These are phyloP conservation scores for Tetrapisispora namnaoensis DNA, from an alignment of 805 yeast genomes.

Conservation along the genomic window DNA sequence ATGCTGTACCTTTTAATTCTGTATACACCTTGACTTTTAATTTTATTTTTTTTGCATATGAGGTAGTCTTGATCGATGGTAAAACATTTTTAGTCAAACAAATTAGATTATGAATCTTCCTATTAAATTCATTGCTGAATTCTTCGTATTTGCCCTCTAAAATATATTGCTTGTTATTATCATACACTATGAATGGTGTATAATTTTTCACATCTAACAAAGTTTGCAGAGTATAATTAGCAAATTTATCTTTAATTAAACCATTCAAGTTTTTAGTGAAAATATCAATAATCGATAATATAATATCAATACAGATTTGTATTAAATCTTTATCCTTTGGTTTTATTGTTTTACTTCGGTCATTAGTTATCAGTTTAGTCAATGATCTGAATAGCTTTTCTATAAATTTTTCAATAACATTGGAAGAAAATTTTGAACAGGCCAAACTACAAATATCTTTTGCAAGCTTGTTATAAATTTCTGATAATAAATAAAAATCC, in stretches of 20 bases:
- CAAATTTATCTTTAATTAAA: conserved; percentile 81
- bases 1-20: conserved; percentile 20
- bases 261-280: conserved; percentile 45
- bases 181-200: conserved; percentile 19
- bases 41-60: conserved; percentile 34
- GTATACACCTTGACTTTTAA: conserved; percentile 26
- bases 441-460: conserved; percentile 42
- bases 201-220: conserved; percentile 48
- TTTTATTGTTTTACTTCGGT: conserved; percentile 5
- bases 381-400: conserved; percentile 34
- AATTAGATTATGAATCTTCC: conserved; percentile 11
- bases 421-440: conserved; percentile 86
- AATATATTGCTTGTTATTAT: conserved; percentile 20
- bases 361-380: neutral
- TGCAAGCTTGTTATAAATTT: conserved; percentile 28
- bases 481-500: conserved; percentile 36
- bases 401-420: conserved; percentile 87
- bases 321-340: conserved; percentile 24
- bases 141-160: conserved; percentile 20
- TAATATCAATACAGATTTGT: conserved; percentile 26
- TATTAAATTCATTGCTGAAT: conserved; percentile 11
- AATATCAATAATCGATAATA: conserved; percentile 40
- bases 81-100: conserved; percentile 13
- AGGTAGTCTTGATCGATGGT: conserved; percentile 15
- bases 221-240: conserved; percentile 92